Percentiles rank a stretch among this genome's conserved stretches.
phyloP scores from a whole-genome alignment of 2,329 filamentous ascomycete species.

The Lachnellula occidentalis region DNA sequence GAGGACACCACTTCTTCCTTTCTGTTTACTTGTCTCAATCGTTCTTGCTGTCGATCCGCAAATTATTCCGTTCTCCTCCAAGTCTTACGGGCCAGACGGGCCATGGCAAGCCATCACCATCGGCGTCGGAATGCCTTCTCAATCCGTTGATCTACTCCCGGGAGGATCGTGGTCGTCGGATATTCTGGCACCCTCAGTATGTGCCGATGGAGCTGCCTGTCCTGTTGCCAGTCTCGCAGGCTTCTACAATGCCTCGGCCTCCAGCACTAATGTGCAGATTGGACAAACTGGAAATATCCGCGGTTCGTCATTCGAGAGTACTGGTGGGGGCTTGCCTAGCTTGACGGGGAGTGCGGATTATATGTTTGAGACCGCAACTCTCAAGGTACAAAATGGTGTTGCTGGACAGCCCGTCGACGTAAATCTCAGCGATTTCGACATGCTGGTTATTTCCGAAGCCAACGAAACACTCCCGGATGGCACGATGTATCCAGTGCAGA shows the following conservation, averaged over 20 bases:
- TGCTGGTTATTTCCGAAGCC: conserved; percentile 4
- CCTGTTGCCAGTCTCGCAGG: conserved; percentile 1
- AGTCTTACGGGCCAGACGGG: conserved; percentile 16
- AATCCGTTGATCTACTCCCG: conserved; percentile 13
- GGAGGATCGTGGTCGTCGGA: conserved; percentile 13
- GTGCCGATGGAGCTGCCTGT: neutral
- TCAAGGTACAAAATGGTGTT: neutral
- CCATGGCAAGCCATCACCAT: conserved; percentile 20
- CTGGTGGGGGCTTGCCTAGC: neutral
- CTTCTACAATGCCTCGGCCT: conserved; percentile 6
- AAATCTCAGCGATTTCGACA: conserved; percentile 8
- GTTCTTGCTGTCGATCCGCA: neutral
- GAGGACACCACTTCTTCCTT: neutral
- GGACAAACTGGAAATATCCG: neutral
- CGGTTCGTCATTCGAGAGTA: neutral
- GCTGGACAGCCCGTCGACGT: neutral
- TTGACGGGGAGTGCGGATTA: conserved; percentile 8
- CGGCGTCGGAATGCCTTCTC: conserved; percentile 9
- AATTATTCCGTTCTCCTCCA: conserved; percentile 11
- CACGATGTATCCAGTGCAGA: conserved; percentile 12
- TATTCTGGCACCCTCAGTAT: conserved; percentile 10
- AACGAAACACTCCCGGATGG: conserved; percentile 11
- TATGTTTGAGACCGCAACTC: conserved; percentile 11
- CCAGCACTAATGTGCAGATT: conserved; percentile 5
- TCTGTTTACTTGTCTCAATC: neutral